Conservation (phyloP, 805 yeast genomes). For the Trichomonascus vanleenenianus region DNA sequence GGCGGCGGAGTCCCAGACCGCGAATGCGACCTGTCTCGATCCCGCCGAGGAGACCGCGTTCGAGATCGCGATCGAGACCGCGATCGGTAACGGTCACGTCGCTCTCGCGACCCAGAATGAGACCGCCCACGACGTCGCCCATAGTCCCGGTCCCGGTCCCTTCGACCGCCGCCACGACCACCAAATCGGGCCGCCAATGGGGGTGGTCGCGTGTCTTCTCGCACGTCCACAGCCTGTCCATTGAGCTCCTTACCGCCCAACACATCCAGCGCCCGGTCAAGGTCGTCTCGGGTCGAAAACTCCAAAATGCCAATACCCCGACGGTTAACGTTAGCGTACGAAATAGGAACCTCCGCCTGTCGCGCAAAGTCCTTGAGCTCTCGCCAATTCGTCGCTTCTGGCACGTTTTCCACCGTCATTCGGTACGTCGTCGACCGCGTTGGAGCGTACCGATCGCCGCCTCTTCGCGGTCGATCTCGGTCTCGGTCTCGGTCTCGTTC, state of each 20-base stretch:
- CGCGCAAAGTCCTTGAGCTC: conserved; percentile 66
- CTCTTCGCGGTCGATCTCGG: conserved; percentile 13
- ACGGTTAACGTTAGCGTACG: conserved; percentile 30
- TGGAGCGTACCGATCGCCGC: conserved; percentile 1
- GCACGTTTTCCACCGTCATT: conserved; percentile 12
- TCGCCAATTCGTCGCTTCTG: conserved; percentile 29
- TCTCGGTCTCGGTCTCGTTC: conserved; percentile 15
- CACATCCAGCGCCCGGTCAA: conserved; percentile 60
- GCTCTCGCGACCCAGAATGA: conserved; percentile 31
- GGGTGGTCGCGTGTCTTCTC: conserved; percentile 50
- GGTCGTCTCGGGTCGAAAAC: conserved; percentile 51
- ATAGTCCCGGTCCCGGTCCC: conserved; percentile 30
- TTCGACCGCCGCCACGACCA: conserved; percentile 33
- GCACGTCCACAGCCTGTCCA: conserved; percentile 60
- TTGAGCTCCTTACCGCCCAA: conserved; percentile 66
- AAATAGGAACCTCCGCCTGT: conserved; percentile 42
- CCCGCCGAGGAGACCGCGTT: conserved; percentile 37
- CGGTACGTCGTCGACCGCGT: not conserved
- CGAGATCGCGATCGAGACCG: conserved; percentile 9
- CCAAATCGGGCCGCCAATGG: conserved; percentile 28
- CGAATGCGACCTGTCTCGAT: conserved; percentile 25
- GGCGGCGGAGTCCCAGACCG: conserved; percentile 1
- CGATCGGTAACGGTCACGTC: conserved; percentile 28
- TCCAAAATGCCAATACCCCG: conserved; percentile 31
- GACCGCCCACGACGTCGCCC: conserved; percentile 43